Percentiles rank a stretch among this genome's conserved stretches.
These are phyloP conservation scores for Dalbergia cultrata DNA, from an alignment of 306 rosid species.

Conservation along the genomic window DNA sequence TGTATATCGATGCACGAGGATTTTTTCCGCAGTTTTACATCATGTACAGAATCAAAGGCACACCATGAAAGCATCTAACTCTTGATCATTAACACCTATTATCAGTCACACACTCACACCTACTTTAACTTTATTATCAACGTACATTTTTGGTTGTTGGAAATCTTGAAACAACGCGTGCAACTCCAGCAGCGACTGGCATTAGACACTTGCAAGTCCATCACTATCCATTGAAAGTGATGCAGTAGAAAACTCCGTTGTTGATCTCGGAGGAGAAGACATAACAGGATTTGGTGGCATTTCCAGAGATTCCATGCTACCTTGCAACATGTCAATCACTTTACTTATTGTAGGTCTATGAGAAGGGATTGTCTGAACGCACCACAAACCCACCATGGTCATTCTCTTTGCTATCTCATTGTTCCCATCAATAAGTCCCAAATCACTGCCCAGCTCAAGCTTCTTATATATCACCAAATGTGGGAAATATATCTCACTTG, in stretches of 20 bases:
- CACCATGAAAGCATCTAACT: neutral
- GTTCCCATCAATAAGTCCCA: slow-evolving; percentile 43
- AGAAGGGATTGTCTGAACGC: slow-evolving; percentile 57
- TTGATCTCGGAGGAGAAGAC: slow-evolving; percentile 49
- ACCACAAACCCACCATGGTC: slow-evolving; percentile 65
- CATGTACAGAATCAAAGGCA: neutral
- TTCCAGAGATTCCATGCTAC: slow-evolving; percentile 51
- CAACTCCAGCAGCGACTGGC: neutral
- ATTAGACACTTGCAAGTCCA: neutral
- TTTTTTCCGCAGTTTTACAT: neutral
- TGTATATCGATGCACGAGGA: neutral
- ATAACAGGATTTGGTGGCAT: slow-evolving; percentile 66
- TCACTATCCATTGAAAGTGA: slow-evolving; percentile 3
- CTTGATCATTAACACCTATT: neutral
- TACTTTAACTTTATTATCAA: neutral
- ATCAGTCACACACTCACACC: neutral
- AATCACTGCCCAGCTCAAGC: slow-evolving; percentile 41
- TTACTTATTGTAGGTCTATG: slow-evolving; percentile 60
- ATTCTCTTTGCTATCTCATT: slow-evolving; percentile 57
- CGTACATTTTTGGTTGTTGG: neutral
- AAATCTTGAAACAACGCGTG: slow-evolving; percentile 15
- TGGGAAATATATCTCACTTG: slow-evolving; percentile 56
- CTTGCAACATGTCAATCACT: slow-evolving; percentile 67
- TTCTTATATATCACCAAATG: slow-evolving; percentile 55
- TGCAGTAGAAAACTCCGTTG: slow-evolving; percentile 42